phyloP scores from a whole-genome alignment of 2,329 filamentous ascomycete genomes.

The Pyrenochaeta sp. region DNA sequence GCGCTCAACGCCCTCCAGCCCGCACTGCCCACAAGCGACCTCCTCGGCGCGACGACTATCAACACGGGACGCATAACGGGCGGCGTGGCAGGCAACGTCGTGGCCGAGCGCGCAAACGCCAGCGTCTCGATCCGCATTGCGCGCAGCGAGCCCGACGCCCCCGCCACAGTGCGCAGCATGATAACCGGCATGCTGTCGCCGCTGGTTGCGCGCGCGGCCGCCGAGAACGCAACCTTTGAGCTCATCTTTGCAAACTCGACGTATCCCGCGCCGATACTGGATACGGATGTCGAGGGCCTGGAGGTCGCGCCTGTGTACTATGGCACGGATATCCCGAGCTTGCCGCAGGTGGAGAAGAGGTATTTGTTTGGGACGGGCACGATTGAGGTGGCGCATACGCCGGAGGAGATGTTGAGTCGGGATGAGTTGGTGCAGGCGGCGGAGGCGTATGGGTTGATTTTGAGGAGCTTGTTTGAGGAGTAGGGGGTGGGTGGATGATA shows the following conservation, averaged over 20 bases:
- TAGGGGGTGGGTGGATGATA: too few species aligned
- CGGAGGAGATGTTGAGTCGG: conserved; percentile 26
- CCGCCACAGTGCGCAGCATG: conserved; percentile 22
- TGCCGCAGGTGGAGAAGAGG: conserved; percentile 29
- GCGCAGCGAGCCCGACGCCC: conserved; percentile 26
- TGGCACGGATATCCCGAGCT: conserved; percentile 31
- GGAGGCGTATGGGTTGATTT: conserved; percentile 31
- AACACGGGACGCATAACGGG: conserved; percentile 83
- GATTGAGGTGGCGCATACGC: conserved; percentile 33
- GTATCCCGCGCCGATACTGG: conserved; percentile 25
- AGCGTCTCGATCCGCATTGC: conserved; percentile 62
- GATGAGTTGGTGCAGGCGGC: conserved; percentile 29
- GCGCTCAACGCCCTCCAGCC: conserved; percentile 61
- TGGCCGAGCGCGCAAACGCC: conserved; percentile 75
- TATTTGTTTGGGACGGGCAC: conserved; percentile 31
- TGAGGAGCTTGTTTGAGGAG: conserved; percentile 23
- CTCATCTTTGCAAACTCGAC: conserved; percentile 13
- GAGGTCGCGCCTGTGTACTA: conserved; percentile 33
- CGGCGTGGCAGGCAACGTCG: conserved; percentile 85
- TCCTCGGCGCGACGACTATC: conserved; percentile 68
- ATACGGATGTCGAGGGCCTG: conserved; percentile 29
- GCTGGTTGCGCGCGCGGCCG: conserved; percentile 17
- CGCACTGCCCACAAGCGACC: conserved; percentile 52
- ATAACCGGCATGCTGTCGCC: conserved; percentile 25
- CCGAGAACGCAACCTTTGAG: conserved; percentile 21